Percentiles rank a stretch among this genome's conserved stretches.
Evolutionary conservation across 768 basidiomycete genomes (phyloP).

Genomic region (Artomyces pyxidatus): DNA sequence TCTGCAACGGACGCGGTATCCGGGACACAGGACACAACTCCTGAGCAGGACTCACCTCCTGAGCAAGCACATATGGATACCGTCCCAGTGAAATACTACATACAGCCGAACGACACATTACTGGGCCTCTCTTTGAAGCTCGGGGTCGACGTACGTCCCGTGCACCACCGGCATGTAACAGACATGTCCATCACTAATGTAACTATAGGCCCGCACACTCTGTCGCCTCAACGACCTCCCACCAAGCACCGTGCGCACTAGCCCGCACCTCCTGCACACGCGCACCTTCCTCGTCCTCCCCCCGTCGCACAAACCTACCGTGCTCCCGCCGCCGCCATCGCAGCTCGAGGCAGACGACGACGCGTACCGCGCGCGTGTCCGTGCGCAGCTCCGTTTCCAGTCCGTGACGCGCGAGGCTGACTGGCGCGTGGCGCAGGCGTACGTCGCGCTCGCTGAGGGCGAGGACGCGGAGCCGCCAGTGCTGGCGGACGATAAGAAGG

Average conservation of each 20-base stretch:
- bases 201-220: conserved; percentile 42
- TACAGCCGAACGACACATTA: conserved; percentile 13
- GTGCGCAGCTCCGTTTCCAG: conserved; percentile 55
- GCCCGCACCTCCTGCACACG: conserved; percentile 69
- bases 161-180: not conserved
- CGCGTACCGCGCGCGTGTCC: conserved; percentile 38
- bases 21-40: not conserved
- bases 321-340: conserved; percentile 16
- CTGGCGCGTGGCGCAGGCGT: conserved; percentile 56
- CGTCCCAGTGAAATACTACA: conserved; percentile 7
- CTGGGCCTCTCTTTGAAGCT: conserved; percentile 11
- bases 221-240: conserved; percentile 64
- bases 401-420: conserved; percentile 63
- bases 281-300: conserved; percentile 51
- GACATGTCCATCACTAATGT: conserved; percentile 1
- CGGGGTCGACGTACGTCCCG: conserved; percentile 43
- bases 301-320: conserved; percentile 18
- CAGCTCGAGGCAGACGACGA: conserved; percentile 30
- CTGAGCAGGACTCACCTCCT: not conserved
- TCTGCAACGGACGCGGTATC: not conserved
- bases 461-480: conserved; percentile 16
- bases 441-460: conserved; percentile 56
- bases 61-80: not conserved
- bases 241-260: conserved; percentile 54
- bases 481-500: conserved; percentile 9